These are phyloP conservation scores for Beauveria caledonica DNA, from an alignment of 2,329 filamentous ascomycete genomes.

Conservation along the genomic window DNA sequence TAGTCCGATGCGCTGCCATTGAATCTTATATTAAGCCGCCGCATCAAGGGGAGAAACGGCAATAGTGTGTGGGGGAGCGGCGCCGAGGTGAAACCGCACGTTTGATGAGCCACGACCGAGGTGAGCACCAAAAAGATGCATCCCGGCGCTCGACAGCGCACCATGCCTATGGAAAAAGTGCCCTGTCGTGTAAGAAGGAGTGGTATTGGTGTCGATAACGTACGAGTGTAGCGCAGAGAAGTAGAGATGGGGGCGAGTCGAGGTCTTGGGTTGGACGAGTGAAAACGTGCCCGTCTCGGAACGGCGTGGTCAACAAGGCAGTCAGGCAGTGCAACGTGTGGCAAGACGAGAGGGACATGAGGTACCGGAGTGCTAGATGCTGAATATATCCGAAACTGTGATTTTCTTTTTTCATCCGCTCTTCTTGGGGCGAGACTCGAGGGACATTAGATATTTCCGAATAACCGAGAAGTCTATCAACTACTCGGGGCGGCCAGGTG, in stretches of 20 bases:
- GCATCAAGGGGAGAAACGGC: neutral
- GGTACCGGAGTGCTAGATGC: neutral
- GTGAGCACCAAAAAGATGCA: neutral
- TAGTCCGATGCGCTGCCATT: neutral
- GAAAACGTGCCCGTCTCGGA: neutral
- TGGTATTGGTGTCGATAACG: too few species aligned
- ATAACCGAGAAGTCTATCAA: neutral
- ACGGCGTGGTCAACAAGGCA: neutral
- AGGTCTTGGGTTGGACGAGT: too few species aligned
- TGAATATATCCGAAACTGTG: neutral
- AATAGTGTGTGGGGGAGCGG: conserved; percentile 21
- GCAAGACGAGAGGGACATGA: neutral
- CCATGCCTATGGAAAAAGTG: too few species aligned
- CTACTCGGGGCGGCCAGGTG: too few species aligned
- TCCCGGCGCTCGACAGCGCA: neutral
- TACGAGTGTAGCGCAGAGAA: too few species aligned
- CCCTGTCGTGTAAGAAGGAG: too few species aligned
- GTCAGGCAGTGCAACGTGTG: neutral
- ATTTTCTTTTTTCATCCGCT: too few species aligned
- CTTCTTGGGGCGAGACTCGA: neutral
- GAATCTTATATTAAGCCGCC: neutral
- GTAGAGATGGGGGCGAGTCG: too few species aligned
- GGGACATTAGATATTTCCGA: neutral
- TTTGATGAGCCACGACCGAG: conserved; percentile 35
- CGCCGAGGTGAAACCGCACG: conserved; percentile 55